phyloP scores from a whole-genome alignment of 1,284 basidiomycete species.

The Naganishia liquefaciens region DNA sequence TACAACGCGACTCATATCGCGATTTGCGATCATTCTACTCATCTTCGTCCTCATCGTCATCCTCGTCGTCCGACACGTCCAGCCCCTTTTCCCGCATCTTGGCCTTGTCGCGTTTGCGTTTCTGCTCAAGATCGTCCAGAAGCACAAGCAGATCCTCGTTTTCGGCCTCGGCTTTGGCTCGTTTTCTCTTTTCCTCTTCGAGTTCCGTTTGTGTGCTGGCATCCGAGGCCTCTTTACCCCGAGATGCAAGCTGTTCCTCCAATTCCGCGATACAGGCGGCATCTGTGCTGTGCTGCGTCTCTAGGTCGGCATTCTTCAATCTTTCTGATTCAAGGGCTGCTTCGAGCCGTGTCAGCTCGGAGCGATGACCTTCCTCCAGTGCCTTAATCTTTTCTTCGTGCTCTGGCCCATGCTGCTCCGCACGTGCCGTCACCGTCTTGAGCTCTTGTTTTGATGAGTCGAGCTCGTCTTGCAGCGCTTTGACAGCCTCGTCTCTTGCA shows the following conservation, averaged over 20 bases:
- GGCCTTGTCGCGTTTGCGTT: slow-evolving; percentile 78
- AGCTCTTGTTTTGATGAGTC: slow-evolving; percentile 84
- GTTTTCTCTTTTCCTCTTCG: slow-evolving; percentile 63
- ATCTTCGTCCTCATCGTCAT: slow-evolving; percentile 67
- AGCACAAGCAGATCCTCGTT: slow-evolving; percentile 92
- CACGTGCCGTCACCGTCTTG: background rate
- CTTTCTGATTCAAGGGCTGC: slow-evolving; percentile 6
- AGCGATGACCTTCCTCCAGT: background rate
- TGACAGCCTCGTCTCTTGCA: slow-evolving; percentile 14
- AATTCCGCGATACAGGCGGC: background rate
- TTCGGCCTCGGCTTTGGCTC: slow-evolving; percentile 83
- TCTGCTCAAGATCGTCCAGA: slow-evolving; percentile 85
- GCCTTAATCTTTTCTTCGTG: slow-evolving; percentile 9
- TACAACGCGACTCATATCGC: background rate
- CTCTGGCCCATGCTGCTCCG: slow-evolving; percentile 1
- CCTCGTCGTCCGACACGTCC: slow-evolving; percentile 90
- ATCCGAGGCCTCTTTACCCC: slow-evolving; percentile 10
- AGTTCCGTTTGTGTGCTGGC: slow-evolving; percentile 53
- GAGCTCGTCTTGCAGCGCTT: slow-evolving; percentile 58
- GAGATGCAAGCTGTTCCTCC: slow-evolving; percentile 6
- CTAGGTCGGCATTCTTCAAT: slow-evolving; percentile 14
- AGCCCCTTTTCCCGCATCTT: slow-evolving; percentile 69
- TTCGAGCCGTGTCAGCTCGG: background rate
- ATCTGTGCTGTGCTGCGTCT: background rate
- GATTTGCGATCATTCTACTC: slow-evolving; percentile 33